These are phyloP conservation scores for Tubosaeta brunneosetosa DNA, from an alignment of 768 basidiomycete species.

Conservation along the genomic window DNA sequence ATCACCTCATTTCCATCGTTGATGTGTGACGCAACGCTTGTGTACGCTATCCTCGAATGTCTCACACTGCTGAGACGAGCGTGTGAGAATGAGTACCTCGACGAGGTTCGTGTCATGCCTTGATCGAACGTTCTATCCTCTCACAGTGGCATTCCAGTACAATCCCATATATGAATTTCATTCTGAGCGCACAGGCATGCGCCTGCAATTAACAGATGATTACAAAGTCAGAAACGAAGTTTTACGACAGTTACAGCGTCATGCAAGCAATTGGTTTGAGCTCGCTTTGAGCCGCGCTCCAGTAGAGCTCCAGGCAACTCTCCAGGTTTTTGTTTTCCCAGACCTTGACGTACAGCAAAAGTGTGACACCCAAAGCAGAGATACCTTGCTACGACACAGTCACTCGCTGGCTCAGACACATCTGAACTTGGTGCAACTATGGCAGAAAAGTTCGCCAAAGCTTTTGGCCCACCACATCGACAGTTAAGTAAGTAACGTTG, in stretches of 20 bases:
- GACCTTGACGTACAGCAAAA: background rate
- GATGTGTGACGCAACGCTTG: conserved; percentile 84
- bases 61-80: conserved; percentile 83
- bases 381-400: conserved; percentile 78
- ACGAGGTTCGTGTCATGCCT: conserved; percentile 61
- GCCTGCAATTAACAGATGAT: conserved; percentile 78
- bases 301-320: conserved; percentile 84
- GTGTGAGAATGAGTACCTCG: conserved; percentile 85
- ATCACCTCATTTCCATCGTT: conserved; percentile 91
- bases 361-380: conserved; percentile 46
- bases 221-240: conserved; percentile 85
- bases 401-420: conserved; percentile 61
- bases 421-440: conserved; percentile 90
- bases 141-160: conserved; percentile 49
- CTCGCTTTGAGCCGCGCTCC: conserved; percentile 85
- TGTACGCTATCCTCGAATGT: conserved; percentile 87
- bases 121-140: background rate
- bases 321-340: conserved; percentile 57
- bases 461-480: conserved; percentile 71
- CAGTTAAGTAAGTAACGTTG: conserved; percentile 57
- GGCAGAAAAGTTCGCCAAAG: conserved; percentile 81
- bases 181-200: conserved; percentile 72
- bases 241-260: conserved; percentile 64
- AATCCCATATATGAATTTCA: conserved; percentile 81
- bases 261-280: conserved; percentile 81